phyloP scores from a whole-genome alignment of 352 stramenopile genomes.

The Phytophthora podocarpi region DNA sequence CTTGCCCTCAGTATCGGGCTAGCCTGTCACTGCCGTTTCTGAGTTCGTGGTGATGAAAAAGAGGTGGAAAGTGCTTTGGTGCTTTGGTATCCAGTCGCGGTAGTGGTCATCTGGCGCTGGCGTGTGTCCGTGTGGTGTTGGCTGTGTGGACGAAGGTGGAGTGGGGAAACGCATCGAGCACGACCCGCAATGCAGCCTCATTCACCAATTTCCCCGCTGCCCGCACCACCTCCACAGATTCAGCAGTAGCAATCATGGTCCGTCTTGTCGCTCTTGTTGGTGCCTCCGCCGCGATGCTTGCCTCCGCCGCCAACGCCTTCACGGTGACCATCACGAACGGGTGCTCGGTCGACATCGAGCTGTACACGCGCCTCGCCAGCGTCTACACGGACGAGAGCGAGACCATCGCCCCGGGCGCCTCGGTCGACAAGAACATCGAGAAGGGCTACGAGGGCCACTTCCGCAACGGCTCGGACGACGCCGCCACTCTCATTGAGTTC shows the following conservation, averaged over 20 bases:
- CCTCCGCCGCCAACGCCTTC: constrained; percentile 37
- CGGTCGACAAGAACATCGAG: constrained; percentile 42
- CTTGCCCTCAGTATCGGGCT: constrained; percentile 18
- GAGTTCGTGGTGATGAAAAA: constrained; percentile 16
- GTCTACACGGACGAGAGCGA: constrained; percentile 55
- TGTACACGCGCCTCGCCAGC: constrained; percentile 58
- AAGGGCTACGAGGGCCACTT: constrained; percentile 77
- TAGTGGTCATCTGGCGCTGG: constrained; percentile 29
- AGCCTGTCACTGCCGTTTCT: constrained; percentile 27
- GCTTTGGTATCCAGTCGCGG: constrained; percentile 33
- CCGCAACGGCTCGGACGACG: constrained; percentile 59
- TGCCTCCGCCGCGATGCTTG: constrained; percentile 27
- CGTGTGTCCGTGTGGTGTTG: constrained; percentile 16
- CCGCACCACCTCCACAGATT: neutral
- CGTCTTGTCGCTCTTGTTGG: constrained; percentile 25
- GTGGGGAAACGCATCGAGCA: constrained; percentile 9
- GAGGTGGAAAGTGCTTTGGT: constrained; percentile 2
- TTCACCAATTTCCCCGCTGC: constrained; percentile 30
- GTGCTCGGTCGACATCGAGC: constrained; percentile 55
- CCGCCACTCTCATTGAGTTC: constrained; percentile 70
- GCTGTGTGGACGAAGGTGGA: neutral
- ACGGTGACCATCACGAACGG: constrained; percentile 70
- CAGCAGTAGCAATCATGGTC: constrained; percentile 33
- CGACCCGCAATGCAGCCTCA: constrained; percentile 10
- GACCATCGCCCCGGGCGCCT: constrained; percentile 44